phyloP scores from a whole-genome alignment of 129 eudicot genomes.

The Flaveria trinervia region DNA sequence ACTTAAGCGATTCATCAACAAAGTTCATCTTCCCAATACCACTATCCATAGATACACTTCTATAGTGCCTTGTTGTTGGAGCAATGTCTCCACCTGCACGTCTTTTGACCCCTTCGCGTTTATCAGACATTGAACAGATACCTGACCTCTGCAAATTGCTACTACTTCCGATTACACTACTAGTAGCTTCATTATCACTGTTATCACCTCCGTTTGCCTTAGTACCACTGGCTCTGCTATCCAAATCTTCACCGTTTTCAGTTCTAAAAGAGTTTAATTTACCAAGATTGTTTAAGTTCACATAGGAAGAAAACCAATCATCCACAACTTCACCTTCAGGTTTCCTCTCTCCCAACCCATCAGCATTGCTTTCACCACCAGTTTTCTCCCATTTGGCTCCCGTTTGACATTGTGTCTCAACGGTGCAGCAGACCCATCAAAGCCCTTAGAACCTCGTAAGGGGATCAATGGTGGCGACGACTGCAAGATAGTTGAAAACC shows the following conservation, averaged over 20 bases:
- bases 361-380: constrained; percentile 37
- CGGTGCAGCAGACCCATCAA: constrained; percentile 27
- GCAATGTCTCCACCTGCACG: constrained; percentile 68
- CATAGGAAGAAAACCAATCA: constrained; percentile 56
- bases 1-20: constrained; percentile 69
- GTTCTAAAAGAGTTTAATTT: constrained; percentile 60
- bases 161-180: constrained; percentile 73
- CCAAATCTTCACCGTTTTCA: constrained; percentile 38
- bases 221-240: constrained; percentile 4
- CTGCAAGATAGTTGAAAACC: constrained; percentile 59
- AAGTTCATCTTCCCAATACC: constrained; percentile 69
- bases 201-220: constrained; percentile 54
- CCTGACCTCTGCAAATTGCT: constrained; percentile 42
- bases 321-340: constrained; percentile 75
- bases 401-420: constrained; percentile 26
- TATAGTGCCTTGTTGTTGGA: constrained; percentile 64
- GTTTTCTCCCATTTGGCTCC: constrained; percentile 60
- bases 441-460: constrained; percentile 44
- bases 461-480: constrained; percentile 63
- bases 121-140: constrained; percentile 33
- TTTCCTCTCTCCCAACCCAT: constrained; percentile 19
- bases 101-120: constrained; percentile 72
- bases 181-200: constrained; percentile 93
- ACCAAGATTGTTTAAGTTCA: constrained; percentile 69
- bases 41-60: constrained; percentile 95